A percentile compares a stretch with the other conserved stretches of the same genome.
Evolutionary conservation across 2,329 filamentous ascomycete species (phyloP).

Genomic region (Penicillium aurantiogriseum): DNA sequence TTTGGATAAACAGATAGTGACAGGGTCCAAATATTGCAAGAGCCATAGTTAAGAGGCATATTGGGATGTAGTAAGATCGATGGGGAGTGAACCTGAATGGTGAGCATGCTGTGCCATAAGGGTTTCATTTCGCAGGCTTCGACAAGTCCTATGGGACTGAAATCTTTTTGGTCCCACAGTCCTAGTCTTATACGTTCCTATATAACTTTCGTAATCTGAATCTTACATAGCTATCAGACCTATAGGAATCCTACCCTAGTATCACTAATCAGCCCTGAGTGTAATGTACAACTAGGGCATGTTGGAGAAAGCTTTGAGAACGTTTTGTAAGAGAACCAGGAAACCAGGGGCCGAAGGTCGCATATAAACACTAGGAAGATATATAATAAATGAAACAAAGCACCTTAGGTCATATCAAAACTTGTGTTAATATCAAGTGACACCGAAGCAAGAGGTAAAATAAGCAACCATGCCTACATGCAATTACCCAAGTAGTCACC

Average conservation of each 20-base stretch:
- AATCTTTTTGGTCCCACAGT: background rate
- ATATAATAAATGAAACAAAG: too few species aligned
- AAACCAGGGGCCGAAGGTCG: too few species aligned
- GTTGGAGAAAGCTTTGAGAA: too few species aligned
- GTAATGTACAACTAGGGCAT: too few species aligned
- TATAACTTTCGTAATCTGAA: background rate
- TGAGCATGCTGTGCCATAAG: background rate
- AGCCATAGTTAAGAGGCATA: background rate
- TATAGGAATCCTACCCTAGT: too few species aligned
- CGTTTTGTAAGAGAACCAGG: too few species aligned
- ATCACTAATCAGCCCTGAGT: too few species aligned
- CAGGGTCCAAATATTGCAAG: background rate
- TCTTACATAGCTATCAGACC: background rate
- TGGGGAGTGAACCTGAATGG: background rate
- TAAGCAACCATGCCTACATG: background rate
- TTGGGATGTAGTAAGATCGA: background rate
- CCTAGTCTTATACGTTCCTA: background rate
- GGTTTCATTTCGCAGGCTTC: background rate
- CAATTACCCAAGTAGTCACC: background rate
- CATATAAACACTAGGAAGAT: too few species aligned
- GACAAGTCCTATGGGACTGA: background rate
- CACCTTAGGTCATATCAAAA: too few species aligned
- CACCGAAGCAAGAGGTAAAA: too few species aligned
- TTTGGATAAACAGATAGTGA: background rate
- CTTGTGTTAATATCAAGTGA: too few species aligned